Evolutionary conservation across 805 yeast genomes (phyloP), one percentile per base, ranked within the genome.

Genomic region (Candida insectorum): DNA sequence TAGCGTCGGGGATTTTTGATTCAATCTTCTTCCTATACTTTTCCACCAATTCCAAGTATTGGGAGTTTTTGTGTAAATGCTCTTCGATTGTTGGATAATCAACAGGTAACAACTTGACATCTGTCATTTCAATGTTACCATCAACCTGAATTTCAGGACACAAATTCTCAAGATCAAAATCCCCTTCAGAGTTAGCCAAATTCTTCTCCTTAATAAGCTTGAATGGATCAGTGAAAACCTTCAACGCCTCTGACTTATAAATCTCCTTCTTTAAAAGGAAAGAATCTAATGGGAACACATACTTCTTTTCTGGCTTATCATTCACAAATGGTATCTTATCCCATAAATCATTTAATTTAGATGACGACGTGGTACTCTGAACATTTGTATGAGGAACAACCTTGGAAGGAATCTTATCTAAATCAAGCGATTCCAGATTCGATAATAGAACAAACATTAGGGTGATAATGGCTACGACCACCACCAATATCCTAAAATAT

Each of bases 1-100:
- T 38, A 9, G 46, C 42, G 5, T 34, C 39, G 1, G 57, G 54
- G 13, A 54, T 41, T 4, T 37, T 43, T 4, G 59, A 45, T 24
- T 51, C 36, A 31, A 49, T 47, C 15, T 27, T 30, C 9, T 39
- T 28, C 10, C 34, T 26, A 5, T 52, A 56, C 13, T 42, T 24
- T 10, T 42, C 23, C 4, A 56, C 26, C 14, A 52, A 16, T 16
- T 48, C 32, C 12, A 28, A 16, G 32, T 47, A 52, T 10, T 34
- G 31, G 11, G 22, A 12, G 22, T 37, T 36, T 26, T 29, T 24
- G 7, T 20, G 19, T 5, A 41, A 24, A n/a, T 43, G 45, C 15
- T 30, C 32, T 18, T 39, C 25, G 13, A 53, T 23, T 4, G 14
- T 26, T 5, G 37, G 25, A 14, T 41, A 37, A n/a, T 43, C 47